phyloP scores from a whole-genome alignment of 345 rosid genomes.

The Linum usitatissimum region DNA sequence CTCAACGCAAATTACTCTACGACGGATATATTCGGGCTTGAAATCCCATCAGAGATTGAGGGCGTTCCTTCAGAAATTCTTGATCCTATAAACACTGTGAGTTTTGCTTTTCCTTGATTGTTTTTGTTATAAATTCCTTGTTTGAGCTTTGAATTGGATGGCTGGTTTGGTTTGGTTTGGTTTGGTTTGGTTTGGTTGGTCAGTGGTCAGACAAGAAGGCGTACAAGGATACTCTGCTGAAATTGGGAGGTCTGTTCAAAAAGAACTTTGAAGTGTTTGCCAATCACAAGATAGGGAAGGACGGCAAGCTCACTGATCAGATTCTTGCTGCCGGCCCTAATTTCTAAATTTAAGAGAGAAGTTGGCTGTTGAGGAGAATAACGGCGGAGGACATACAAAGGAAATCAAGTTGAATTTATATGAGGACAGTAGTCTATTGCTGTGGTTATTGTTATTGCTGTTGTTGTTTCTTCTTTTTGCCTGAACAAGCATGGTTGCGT shows the following conservation, averaged over 20 bases:
- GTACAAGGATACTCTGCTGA: constrained; percentile 63
- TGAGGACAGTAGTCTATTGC: no score
- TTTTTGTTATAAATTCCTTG: no score
- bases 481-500: no score
- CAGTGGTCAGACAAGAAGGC: constrained; percentile 86
- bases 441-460: no score
- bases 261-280: constrained; percentile 74
- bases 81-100: constrained; percentile 66
- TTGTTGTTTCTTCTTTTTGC: no score
- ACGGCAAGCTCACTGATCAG: constrained; percentile 64
- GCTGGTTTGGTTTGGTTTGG: neutral
- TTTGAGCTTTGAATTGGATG: constrained; percentile 2
- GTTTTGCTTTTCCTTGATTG: constrained; percentile 11
- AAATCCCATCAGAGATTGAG: constrained; percentile 62
- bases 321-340: constrained; percentile 83
- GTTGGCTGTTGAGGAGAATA: neutral
- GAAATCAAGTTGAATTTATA: no score
- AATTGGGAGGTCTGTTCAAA: constrained; percentile 76
- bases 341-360: constrained; percentile 19
- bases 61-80: constrained; percentile 84
- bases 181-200: constrained; percentile 5
- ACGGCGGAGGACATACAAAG: neutral
- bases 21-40: constrained; percentile 70
- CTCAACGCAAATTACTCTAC: constrained; percentile 57
- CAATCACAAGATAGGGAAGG: constrained; percentile 62